These are phyloP conservation scores for Acrocalymma vagum DNA, from an alignment of 2,329 filamentous ascomycete species.

Conservation along the genomic window DNA sequence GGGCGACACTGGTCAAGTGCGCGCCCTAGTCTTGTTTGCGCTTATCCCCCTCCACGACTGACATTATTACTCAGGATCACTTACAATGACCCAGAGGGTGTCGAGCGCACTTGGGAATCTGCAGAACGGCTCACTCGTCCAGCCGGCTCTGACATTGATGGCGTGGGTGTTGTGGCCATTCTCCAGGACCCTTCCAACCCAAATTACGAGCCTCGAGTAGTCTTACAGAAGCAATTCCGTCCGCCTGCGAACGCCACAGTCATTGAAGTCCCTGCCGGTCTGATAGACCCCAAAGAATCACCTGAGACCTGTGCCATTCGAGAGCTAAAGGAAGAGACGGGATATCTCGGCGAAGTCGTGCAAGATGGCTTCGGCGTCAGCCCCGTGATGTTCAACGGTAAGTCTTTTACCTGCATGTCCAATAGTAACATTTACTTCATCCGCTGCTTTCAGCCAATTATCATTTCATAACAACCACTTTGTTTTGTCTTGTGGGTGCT, in stretches of 20 bases:
- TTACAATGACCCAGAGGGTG: conserved; percentile 70
- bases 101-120: conserved; percentile 73
- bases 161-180: conserved; percentile 77
- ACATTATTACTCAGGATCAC: conserved; percentile 41
- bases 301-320: conserved; percentile 66
- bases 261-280: conserved; percentile 69
- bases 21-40: conserved; percentile 8
- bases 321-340: conserved; percentile 71
- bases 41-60: conserved; percentile 3
- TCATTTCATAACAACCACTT: too few relatives aligned
- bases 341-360: conserved; percentile 63
- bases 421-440: too few relatives aligned
- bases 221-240: conserved; percentile 63
- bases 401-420: conserved; percentile 22
- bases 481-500: too few relatives aligned
- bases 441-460: too few relatives aligned
- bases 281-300: conserved; percentile 68
- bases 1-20: conserved; percentile 51
- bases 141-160: conserved; percentile 69
- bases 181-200: conserved; percentile 52
- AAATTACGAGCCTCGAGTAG: conserved; percentile 39
- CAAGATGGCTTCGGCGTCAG: conserved; percentile 45
- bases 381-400: conserved; percentile 55
- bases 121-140: conserved; percentile 76
- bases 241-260: conserved; percentile 67